These are phyloP conservation scores for Plasmodium chabaudi DNA, from an alignment of 169 alveolate species.

Conservation along the genomic window DNA sequence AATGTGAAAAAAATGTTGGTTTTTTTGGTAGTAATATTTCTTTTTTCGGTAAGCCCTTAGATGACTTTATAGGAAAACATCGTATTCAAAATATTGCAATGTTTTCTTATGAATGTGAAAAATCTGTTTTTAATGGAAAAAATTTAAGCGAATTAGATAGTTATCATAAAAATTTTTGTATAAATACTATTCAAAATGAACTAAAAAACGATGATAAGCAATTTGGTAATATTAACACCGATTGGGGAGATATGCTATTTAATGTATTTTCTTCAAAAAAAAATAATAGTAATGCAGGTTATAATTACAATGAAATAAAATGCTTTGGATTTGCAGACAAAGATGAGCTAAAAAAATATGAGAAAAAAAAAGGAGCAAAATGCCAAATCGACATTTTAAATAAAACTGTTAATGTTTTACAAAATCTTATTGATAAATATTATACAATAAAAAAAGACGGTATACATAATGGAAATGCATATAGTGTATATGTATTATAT, in stretches of 20 bases:
- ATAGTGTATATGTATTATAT: slow-evolving; percentile 25
- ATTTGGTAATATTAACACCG: slow-evolving; percentile 31
- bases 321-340: slow-evolving; percentile 69
- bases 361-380: slow-evolving; percentile 44
- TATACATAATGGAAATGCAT: slow-evolving; percentile 56
- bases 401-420: slow-evolving; percentile 34
- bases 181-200: slow-evolving; percentile 26
- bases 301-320: slow-evolving; percentile 39
- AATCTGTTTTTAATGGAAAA: slow-evolving; percentile 29
- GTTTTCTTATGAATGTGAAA: slow-evolving; percentile 75
- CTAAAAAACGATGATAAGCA: slow-evolving; percentile 10
- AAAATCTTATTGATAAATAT: slow-evolving; percentile 59
- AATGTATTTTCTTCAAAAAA: slow-evolving; percentile 50
- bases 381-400: slow-evolving; percentile 37
- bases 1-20: slow-evolving; percentile 53
- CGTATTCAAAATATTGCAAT: slow-evolving; percentile 45
- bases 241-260: slow-evolving; percentile 62
- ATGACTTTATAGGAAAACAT: slow-evolving; percentile 49
- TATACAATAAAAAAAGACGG: slow-evolving; percentile 42
- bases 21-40: slow-evolving; percentile 45
- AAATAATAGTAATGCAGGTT: slow-evolving; percentile 18
- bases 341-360: slow-evolving; percentile 50
- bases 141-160: slow-evolving; percentile 59
- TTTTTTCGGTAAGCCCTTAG: slow-evolving; percentile 36
- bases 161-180: slow-evolving; percentile 46